These are phyloP conservation scores for Kalmanozyma brasiliensis DNA, from an alignment of 1,284 basidiomycete genomes.

Conservation along the genomic window DNA sequence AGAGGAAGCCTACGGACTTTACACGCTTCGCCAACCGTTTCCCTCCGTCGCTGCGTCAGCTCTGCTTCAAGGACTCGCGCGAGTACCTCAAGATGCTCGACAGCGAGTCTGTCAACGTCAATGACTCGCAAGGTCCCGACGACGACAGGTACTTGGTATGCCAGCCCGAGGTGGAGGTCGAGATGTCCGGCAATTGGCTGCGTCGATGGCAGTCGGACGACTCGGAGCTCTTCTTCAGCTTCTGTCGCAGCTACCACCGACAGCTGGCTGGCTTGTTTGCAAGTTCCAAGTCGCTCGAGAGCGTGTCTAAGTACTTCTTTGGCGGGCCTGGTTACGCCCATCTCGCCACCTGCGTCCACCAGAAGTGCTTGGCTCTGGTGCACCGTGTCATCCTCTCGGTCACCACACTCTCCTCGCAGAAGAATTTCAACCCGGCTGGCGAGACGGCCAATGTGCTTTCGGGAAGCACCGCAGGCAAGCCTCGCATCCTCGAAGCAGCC, in stretches of 20 bases:
- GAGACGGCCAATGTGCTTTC: conserved; percentile 65
- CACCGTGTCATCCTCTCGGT: conserved; percentile 63
- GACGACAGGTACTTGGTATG: conserved; percentile 60
- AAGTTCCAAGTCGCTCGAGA: conserved; percentile 42
- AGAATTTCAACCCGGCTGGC: conserved; percentile 63
- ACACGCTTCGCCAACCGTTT: conserved; percentile 46
- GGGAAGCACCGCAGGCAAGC: conserved; percentile 63
- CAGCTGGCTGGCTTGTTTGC: conserved; percentile 57
- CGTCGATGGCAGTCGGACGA: conserved; percentile 66
- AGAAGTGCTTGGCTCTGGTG: conserved; percentile 62
- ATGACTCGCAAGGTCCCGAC: conserved; percentile 22
- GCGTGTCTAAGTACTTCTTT: conserved; percentile 56
- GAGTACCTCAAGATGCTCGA: conserved; percentile 62
- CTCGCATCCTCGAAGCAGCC: conserved; percentile 63
- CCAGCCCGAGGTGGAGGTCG: conserved; percentile 61
- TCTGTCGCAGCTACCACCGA: conserved; percentile 63
- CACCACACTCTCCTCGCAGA: conserved; percentile 65
- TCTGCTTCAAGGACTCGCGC: conserved; percentile 61
- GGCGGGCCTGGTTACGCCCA: conserved; percentile 63
- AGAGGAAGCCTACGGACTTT: conserved; percentile 42
- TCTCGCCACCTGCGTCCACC: conserved; percentile 62
- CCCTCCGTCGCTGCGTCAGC: conserved; percentile 49
- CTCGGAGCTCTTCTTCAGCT: conserved; percentile 66
- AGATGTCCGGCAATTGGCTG: conserved; percentile 66
- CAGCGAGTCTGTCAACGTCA: conserved; percentile 30